phyloP scores from a whole-genome alignment of 306 rosid species.

The Macrotyloma uniflorum region DNA sequence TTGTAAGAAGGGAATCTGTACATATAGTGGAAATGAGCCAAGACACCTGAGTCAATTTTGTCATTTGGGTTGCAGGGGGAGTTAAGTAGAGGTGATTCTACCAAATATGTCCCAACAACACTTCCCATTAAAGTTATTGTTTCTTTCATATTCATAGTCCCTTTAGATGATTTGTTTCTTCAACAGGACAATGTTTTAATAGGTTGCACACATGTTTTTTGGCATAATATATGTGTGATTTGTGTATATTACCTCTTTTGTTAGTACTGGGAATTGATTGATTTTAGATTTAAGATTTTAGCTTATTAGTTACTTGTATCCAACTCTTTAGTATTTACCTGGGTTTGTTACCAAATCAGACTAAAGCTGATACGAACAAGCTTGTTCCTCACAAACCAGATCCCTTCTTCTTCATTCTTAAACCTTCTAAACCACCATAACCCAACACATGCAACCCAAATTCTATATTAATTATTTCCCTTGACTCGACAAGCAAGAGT shows the following conservation, averaged over 20 bases:
- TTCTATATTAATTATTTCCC: too few relatives aligned
- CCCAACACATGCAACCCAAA: too few relatives aligned
- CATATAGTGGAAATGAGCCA: constrained; percentile 4
- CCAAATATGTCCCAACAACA: background rate
- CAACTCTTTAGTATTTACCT: too few relatives aligned
- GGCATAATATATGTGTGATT: background rate
- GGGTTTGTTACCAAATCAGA: too few relatives aligned
- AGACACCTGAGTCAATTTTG: constrained; percentile 2
- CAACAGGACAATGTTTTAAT: constrained; percentile 2
- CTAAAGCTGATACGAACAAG: too few relatives aligned
- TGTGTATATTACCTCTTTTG: background rate
- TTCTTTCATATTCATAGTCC: background rate
- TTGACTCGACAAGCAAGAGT: too few relatives aligned
- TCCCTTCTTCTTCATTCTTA: too few relatives aligned
- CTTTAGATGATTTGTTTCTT: constrained; percentile 13
- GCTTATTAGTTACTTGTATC: too few relatives aligned
- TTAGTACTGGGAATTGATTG: constrained; percentile 26
- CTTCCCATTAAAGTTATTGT: background rate
- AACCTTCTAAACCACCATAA: too few relatives aligned
- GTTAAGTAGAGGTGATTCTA: background rate
- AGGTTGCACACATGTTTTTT: constrained; percentile 3
- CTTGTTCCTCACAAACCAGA: too few relatives aligned
- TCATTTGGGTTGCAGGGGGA: background rate
- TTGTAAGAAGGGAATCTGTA: constrained; percentile 40
- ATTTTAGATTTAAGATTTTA: too few relatives aligned